Percentiles rank a stretch among this genome's conserved stretches.
Conservation (phyloP, 805 yeast genomes). For the Naumovozyma castellii region DNA sequence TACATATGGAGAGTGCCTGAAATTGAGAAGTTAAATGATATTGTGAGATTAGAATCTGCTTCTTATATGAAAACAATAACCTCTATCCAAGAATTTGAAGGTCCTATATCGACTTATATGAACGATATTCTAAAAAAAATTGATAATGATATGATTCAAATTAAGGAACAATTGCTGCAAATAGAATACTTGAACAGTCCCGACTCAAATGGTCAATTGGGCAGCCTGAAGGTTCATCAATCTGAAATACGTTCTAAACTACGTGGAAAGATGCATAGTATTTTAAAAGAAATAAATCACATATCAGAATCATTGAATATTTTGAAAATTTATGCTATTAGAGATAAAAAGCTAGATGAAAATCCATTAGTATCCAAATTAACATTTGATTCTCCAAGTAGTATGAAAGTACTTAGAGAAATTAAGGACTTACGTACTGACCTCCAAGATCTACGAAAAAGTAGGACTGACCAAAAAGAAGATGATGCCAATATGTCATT, state of each 20-base stretch:
- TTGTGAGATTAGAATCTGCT: slow-evolving; percentile 3
- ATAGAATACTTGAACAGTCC: slow-evolving; percentile 6
- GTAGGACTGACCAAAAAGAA: no score
- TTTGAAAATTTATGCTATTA: slow-evolving; percentile 15
- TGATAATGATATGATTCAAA: not conserved
- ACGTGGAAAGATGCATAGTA: slow-evolving; percentile 15
- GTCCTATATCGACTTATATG: slow-evolving; percentile 2
- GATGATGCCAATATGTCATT: not conserved
- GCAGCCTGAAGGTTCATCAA: slow-evolving; percentile 20
- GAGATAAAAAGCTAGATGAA: slow-evolving; percentile 7
- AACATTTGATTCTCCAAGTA: slow-evolving; percentile 10
- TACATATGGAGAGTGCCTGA: slow-evolving; percentile 35
- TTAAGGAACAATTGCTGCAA: slow-evolving; percentile 7
- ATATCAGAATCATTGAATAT: slow-evolving; percentile 14
- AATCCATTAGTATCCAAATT: slow-evolving; percentile 13
- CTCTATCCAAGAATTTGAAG: slow-evolving; percentile 2
- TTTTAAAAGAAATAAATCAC: slow-evolving; percentile 8
- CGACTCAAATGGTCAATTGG: slow-evolving; percentile 1
- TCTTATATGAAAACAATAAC: not conserved
- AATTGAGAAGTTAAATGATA: slow-evolving; percentile 8
- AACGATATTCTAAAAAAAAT: not conserved
- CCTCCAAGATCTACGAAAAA: slow-evolving; percentile 9
- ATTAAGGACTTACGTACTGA: slow-evolving; percentile 19
- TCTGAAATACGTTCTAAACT: slow-evolving; percentile 11
- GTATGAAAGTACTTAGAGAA: slow-evolving; percentile 14